Conservation (phyloP, 139 green algal species). For the Haematococcus lacustris region DNA sequence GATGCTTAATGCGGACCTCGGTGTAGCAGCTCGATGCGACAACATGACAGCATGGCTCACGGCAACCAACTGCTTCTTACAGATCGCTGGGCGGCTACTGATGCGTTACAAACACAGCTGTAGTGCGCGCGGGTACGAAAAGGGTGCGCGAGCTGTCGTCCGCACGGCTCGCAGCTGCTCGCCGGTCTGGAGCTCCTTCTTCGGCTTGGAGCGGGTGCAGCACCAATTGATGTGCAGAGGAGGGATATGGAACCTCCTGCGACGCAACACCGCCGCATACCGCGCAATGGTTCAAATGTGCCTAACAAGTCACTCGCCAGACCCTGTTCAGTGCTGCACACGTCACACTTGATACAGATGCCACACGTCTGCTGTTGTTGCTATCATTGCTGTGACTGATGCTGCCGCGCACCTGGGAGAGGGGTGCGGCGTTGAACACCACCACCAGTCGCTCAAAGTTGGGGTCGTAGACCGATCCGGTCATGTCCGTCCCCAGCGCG, state of each 20-base stretch:
- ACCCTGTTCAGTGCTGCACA: not conserved
- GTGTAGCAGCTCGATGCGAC: no score
- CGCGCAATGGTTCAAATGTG: not conserved
- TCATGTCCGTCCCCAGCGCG: constrained; percentile 9
- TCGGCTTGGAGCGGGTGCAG: constrained; percentile 30
- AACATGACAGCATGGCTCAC: not conserved
- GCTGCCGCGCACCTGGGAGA: not conserved
- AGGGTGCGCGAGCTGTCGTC: not conserved
- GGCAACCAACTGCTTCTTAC: not conserved
- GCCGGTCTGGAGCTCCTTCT: not conserved
- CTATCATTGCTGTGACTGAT: not conserved
- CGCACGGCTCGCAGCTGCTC: not conserved
- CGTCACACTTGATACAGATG: not conserved
- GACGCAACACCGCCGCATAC: not conserved
- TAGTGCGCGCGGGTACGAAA: not conserved
- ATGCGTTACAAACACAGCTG: not conserved
- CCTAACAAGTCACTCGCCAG: not conserved
- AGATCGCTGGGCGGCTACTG: not conserved
- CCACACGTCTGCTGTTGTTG: not conserved
- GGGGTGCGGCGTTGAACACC: constrained; percentile 46
- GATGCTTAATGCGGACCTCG: not conserved
- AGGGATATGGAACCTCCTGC: constrained; percentile 9
- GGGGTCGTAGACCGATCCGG: constrained; percentile 29
- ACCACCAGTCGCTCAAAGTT: constrained; percentile 34
- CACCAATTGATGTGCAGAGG: constrained; percentile 8